Evolutionary conservation across 768 basidiomycete species (phyloP).

Genomic region (Multifurca ochricompacta): DNA sequence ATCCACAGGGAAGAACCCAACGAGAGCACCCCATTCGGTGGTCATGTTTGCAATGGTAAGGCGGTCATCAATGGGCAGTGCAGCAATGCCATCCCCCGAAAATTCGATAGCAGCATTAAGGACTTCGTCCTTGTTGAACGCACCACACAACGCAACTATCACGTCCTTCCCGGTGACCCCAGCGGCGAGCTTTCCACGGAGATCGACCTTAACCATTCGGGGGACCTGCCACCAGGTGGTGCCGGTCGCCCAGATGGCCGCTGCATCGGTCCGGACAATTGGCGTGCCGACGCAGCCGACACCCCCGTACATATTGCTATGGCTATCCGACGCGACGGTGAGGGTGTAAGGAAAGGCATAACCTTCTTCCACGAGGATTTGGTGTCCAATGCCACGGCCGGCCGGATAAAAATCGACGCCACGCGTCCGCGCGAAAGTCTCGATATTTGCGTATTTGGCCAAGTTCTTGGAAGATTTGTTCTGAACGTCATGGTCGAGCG

Average conservation of each 20-base stretch:
- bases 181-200: conserved; percentile 69
- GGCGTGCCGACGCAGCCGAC: conserved; percentile 97
- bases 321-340: conserved; percentile 93
- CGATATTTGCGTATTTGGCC: conserved; percentile 86
- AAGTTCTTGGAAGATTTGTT: conserved; percentile 89
- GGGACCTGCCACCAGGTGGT: conserved; percentile 99
- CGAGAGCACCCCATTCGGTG: conserved; percentile 98
- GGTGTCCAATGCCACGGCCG: conserved; percentile 96
- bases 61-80: conserved; percentile 81
- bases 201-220: conserved; percentile 89
- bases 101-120: conserved; percentile 97
- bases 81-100: conserved; percentile 75
- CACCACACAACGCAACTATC: conserved; percentile 92
- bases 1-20: conserved; percentile 92
- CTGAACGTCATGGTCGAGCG: conserved; percentile 97
- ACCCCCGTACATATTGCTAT: conserved; percentile 99
- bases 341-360: conserved; percentile 95
- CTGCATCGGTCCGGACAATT: conserved; percentile 92
- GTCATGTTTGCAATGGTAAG: conserved; percentile 99
- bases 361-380: conserved; percentile 95
- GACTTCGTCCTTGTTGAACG: conserved; percentile 94
- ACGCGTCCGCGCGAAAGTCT: conserved; percentile 79
- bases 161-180: conserved; percentile 98
- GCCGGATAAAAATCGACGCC: conserved; percentile 94
- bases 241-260: conserved; percentile 95